Evolutionary conservation across 2,329 filamentous ascomycete species (phyloP), one percentile per base, ranked within the genome.

Genomic region (Pyrenophora tritici-repentis): DNA sequence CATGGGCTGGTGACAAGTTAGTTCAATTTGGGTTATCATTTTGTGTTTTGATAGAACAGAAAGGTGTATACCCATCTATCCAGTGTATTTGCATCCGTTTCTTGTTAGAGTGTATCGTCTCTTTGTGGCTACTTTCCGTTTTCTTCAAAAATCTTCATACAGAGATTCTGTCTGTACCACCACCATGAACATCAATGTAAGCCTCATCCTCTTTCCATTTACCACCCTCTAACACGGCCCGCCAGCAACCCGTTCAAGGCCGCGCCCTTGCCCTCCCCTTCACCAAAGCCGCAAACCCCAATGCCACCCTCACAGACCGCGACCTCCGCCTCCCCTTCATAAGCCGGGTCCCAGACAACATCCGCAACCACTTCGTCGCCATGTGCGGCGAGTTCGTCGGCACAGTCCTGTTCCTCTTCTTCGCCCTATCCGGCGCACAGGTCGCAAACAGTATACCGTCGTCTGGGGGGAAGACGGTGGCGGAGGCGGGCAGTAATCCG

Each of bases 321-420:
- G 56, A 59, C 14, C 45, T 57, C 7, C 56, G 56, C 32, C 17
- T 59, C 3, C 54, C 56, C 3, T 34, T 48, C 1, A 20, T 59
- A 7, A 50, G 53, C 24, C 50, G 42, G 3, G 45, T 59, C 0
- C 54, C 56, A 3, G 47, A 57, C 26, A 53, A 40, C 3, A 34
- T 61, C 22, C 53, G 55, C 24, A 61, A 59, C 29, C 50, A 56
- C 43, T 53, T 62, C 26, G 46, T 61, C 24, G 56, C 58, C 36
- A 61, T 61, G 56, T 59, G 54, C 34, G 73, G 72, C 46, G 73
- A 76, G 41, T 75, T 67, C 38, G 71, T 75, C 12, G 74, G 73
- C 14, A 76, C 74, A 1, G 65, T 74, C 3, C 59, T 76, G 2
- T 76, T 76, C 51, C 62, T 76, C 8, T 75, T 65, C 62, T 72